Evolutionary conservation across 2,329 filamentous ascomycete genomes (phyloP).

Genomic region (Davidsoniella virescens): DNA sequence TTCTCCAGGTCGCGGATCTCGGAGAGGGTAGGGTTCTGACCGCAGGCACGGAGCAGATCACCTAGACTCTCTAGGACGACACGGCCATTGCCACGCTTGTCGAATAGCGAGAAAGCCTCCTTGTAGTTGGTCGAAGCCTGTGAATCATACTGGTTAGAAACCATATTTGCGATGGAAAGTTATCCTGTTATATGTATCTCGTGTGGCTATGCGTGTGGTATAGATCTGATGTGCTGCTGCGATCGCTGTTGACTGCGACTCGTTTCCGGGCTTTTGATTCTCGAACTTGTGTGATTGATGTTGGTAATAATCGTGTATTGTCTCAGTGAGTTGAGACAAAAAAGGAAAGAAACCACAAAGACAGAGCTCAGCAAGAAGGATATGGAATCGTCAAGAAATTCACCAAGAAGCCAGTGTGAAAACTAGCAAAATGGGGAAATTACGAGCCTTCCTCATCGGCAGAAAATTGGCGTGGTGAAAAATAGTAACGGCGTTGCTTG

Average conservation of each 20-base stretch:
- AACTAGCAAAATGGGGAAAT: too few species aligned
- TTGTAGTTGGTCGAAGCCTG: conserved; percentile 95
- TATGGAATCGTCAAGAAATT: too few species aligned
- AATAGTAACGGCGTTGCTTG: too few species aligned
- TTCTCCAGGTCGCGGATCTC: conserved; percentile 91
- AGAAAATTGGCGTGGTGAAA: too few species aligned
- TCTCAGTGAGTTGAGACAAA: too few species aligned
- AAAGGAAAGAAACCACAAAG: too few species aligned
- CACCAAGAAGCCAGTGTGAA: too few species aligned
- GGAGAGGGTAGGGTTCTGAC: conserved; percentile 88
- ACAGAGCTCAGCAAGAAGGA: too few species aligned
- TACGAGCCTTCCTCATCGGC: too few species aligned
- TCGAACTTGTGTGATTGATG: too few species aligned
- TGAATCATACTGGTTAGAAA: conserved; percentile 34
- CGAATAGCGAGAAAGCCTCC: conserved; percentile 98
- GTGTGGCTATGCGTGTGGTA: neutral
- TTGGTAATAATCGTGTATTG: too few species aligned
- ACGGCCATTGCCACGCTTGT: conserved; percentile 94
- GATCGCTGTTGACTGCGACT: neutral
- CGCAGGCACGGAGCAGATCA: conserved; percentile 87
- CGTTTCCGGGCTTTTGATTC: neutral
- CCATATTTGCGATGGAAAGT: conserved; percentile 2
- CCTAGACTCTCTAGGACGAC: conserved; percentile 75
- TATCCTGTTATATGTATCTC: neutral
- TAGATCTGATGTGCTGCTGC: neutral